Percentiles rank a stretch among this genome's conserved stretches.
Conservation (phyloP, 306 rosid genomes). For the Quercus aquifolioides region DNA sequence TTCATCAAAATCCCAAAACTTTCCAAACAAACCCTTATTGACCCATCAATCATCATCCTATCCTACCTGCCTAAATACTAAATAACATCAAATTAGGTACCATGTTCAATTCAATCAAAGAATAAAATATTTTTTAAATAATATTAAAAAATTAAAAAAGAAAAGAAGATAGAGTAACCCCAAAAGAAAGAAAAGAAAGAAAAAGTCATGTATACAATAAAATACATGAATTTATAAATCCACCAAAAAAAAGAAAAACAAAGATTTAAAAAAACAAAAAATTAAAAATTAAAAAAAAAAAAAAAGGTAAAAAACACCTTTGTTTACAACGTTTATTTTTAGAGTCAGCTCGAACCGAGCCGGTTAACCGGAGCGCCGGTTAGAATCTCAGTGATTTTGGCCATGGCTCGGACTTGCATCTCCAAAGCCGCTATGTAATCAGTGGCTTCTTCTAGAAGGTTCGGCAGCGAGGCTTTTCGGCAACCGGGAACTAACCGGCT, state of each 20-base stretch:
- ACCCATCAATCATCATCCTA: neutral
- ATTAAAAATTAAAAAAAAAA: neutral
- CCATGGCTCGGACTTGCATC: slow-evolving; percentile 94
- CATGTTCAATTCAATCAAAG: slow-evolving; percentile 30
- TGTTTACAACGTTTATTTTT: neutral
- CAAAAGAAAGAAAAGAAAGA: slow-evolving; percentile 25
- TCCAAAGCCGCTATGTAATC: slow-evolving; percentile 83
- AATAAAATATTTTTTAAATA: neutral
- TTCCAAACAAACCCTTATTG: neutral
- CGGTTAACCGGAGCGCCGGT: slow-evolving; percentile 40
- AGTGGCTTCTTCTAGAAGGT: slow-evolving; percentile 81
- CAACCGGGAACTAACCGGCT: slow-evolving; percentile 92
- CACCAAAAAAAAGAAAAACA: slow-evolving; percentile 16
- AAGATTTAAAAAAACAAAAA: slow-evolving; percentile 19
- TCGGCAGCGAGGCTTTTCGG: slow-evolving; percentile 64
- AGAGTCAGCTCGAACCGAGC: slow-evolving; percentile 17
- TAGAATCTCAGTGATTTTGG: slow-evolving; percentile 60
- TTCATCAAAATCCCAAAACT: neutral
- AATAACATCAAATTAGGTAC: slow-evolving; percentile 31
- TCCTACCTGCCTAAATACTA: neutral
- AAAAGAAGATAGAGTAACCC: slow-evolving; percentile 22
- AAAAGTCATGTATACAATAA: slow-evolving; percentile 51
- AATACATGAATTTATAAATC: slow-evolving; percentile 51
- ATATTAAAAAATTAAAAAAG: neutral
- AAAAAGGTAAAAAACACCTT: slow-evolving; percentile 32